Percentiles rank a stretch among this genome's conserved stretches.
phyloP scores from a whole-genome alignment of 2,329 filamentous ascomycete genomes.

The Fusarium chaquense region DNA sequence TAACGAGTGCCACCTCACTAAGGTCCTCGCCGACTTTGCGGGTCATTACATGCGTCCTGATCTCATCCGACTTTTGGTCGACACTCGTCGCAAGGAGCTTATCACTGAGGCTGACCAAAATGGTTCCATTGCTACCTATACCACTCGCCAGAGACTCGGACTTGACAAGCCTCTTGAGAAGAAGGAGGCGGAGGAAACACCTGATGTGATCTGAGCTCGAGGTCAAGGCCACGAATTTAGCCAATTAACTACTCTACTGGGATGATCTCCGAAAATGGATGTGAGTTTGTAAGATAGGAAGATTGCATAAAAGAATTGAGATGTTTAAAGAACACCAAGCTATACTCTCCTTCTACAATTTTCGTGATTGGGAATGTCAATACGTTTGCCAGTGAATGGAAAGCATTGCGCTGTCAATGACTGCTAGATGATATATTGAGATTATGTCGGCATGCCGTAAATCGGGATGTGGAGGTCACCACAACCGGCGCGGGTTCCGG shows the following conservation, averaged over 20 bases:
- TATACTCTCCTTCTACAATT: too few relatives aligned
- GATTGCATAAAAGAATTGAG: neutral
- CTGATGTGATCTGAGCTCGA: neutral
- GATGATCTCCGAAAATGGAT: too few relatives aligned
- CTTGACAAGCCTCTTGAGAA: slow-evolving; percentile 39
- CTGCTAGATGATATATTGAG: neutral
- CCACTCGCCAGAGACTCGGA: slow-evolving; percentile 33
- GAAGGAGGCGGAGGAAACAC: slow-evolving; percentile 24
- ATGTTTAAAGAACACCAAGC: neutral
- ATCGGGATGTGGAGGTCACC: neutral
- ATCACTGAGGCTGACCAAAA: slow-evolving; percentile 35
- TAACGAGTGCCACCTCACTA: slow-evolving; percentile 47
- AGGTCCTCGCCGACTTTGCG: slow-evolving; percentile 52
- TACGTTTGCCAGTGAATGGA: too few relatives aligned
- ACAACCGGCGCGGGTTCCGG: neutral
- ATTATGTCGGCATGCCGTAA: neutral
- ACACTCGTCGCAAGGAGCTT: slow-evolving; percentile 43
- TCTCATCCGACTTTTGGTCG: slow-evolving; percentile 53
- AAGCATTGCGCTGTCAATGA: too few relatives aligned
- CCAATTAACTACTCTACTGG: too few relatives aligned
- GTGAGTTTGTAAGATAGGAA: neutral
- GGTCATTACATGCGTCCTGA: slow-evolving; percentile 56
- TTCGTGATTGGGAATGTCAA: too few relatives aligned
- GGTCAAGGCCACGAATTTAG: rapidly evolving
- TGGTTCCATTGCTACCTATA: slow-evolving; percentile 24